These are phyloP conservation scores for Coprinellus micaceus DNA, from an alignment of 768 basidiomycete species.

Conservation along the genomic window DNA sequence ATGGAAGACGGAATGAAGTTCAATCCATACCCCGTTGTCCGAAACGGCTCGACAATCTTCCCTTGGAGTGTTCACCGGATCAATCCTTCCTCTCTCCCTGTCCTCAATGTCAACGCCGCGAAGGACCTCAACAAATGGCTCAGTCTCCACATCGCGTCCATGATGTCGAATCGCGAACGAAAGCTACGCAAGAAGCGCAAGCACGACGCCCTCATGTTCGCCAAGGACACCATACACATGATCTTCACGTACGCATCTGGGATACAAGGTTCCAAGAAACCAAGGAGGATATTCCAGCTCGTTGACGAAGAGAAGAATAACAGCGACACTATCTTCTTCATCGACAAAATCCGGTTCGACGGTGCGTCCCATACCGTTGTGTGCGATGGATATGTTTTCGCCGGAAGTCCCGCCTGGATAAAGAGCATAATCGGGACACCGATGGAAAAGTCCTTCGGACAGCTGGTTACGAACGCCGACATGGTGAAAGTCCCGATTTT, in stretches of 20 bases:
- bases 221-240: constrained; percentile 28
- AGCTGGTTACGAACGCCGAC: constrained; percentile 5
- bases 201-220: constrained; percentile 20
- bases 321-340: constrained; percentile 40
- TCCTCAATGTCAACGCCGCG: constrained; percentile 20
- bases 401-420: constrained; percentile 12
- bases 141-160: constrained; percentile 22
- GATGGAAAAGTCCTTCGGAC: constrained; percentile 17
- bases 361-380: constrained; percentile 46
- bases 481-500: constrained; percentile 17
- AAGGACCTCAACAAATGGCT: constrained; percentile 26
- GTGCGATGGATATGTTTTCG: constrained; percentile 46
- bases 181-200: constrained; percentile 15
- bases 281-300: constrained; percentile 4
- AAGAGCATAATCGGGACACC: not conserved
- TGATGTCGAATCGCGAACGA: constrained; percentile 27
- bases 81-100: constrained; percentile 31
- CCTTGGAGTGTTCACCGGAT: constrained; percentile 39
- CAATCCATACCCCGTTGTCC: constrained; percentile 17
- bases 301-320: constrained; percentile 2
- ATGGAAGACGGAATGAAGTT: constrained; percentile 8
- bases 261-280: not conserved
- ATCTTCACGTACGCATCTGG: constrained; percentile 1
- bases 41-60: not conserved
- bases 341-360: constrained; percentile 46